Evolutionary conservation across 495 filamentous ascomycete species (phyloP).

Genomic region (Neurospora cerealis): DNA sequence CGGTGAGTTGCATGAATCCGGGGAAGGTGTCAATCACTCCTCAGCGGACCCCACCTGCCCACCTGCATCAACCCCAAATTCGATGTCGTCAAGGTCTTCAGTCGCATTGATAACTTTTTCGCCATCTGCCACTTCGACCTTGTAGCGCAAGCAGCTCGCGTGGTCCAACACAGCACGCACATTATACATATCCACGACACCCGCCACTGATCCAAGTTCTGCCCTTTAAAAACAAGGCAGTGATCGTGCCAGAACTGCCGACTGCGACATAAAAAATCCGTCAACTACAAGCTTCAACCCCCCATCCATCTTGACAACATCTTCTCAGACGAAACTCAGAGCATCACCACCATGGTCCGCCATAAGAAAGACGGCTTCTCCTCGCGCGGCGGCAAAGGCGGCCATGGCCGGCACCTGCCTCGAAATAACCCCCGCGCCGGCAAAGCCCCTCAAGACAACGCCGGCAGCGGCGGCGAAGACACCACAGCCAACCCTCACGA

Average conservation of each 20-base stretch:
- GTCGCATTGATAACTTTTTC: background rate
- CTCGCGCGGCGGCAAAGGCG: constrained; percentile 55
- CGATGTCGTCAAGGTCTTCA: background rate
- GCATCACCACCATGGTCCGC: constrained; percentile 56
- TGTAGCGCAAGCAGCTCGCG: background rate
- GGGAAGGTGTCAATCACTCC: constrained; percentile 1
- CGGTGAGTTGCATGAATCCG: constrained; percentile 7
- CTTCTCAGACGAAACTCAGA: background rate
- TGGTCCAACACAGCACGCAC: background rate
- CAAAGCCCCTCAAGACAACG: constrained; percentile 15
- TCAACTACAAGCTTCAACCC: too few relatives aligned
- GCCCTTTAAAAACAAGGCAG: background rate
- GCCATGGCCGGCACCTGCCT: constrained; percentile 30
- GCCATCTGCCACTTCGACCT: background rate
- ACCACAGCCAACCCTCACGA: background rate
- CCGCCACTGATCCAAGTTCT: background rate
- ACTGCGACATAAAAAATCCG: background rate
- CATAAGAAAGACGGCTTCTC: constrained; percentile 88
- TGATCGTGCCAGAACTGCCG: background rate
- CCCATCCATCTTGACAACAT: background rate
- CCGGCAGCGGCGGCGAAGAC: constrained; percentile 23
- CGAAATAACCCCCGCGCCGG: constrained; percentile 11
- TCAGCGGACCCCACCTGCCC: constrained; percentile 4
- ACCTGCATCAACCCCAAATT: background rate
- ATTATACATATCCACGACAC: background rate